phyloP scores from a whole-genome alignment of 805 yeast species.

The Kodamaea lidongshanica region DNA sequence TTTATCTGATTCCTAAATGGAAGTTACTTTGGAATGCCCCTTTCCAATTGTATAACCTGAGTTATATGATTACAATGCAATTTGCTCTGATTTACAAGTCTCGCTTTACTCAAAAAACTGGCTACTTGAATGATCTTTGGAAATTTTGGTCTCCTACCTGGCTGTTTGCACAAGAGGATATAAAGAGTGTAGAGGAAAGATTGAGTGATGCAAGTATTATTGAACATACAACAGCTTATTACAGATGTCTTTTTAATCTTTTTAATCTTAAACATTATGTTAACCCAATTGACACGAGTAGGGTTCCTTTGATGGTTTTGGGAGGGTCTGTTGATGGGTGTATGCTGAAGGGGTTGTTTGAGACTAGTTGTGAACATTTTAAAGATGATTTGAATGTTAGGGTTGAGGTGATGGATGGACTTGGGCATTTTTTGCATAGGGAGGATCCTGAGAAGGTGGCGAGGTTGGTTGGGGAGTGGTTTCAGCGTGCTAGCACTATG shows the following conservation, averaged over 20 bases:
- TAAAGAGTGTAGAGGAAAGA: constrained; percentile 24
- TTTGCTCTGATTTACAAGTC: constrained; percentile 17
- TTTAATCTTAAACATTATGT: constrained; percentile 13
- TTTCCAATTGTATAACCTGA: constrained; percentile 27
- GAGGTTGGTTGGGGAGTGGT: constrained; percentile 23
- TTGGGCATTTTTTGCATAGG: constrained; percentile 38
- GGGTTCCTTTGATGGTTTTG: constrained; percentile 32
- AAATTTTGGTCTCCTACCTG: constrained; percentile 36
- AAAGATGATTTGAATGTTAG: constrained; percentile 16
- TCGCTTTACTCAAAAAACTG: constrained; percentile 10
- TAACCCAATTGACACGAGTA: constrained; percentile 27
- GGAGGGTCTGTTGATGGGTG: constrained; percentile 38
- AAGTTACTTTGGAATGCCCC: constrained; percentile 27
- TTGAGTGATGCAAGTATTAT: constrained; percentile 21
- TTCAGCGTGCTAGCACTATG: no score
- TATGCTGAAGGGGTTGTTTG: constrained; percentile 25
- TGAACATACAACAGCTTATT: constrained; percentile 34
- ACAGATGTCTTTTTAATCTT: constrained; percentile 24
- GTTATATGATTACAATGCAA: constrained; percentile 37
- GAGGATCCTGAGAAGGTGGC: constrained; percentile 30
- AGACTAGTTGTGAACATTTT: constrained; percentile 18
- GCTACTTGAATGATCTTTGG: constrained; percentile 31
- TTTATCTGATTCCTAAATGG: constrained; percentile 23
- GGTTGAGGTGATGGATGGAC: constrained; percentile 19
- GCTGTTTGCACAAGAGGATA: constrained; percentile 21